Evolutionary conservation across 176 grass and related monocot genomes (phyloP).

Genomic region (Oryza glaberrima): DNA sequence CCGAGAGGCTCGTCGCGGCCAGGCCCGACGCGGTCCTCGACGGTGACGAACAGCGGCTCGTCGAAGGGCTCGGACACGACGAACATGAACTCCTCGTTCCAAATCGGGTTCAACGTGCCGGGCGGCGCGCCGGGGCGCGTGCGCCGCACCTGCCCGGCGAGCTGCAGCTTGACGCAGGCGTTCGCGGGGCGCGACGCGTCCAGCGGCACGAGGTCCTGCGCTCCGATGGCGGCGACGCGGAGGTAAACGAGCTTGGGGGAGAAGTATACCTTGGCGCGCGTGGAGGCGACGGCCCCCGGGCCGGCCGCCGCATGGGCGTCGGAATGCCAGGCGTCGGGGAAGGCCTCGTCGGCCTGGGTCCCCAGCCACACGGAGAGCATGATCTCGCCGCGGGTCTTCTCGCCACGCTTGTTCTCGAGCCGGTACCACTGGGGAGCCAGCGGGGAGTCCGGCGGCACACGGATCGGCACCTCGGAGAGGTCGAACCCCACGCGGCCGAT

Average conservation of each 20-base stretch:
- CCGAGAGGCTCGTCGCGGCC: constrained; percentile 78
- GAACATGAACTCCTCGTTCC: constrained; percentile 97
- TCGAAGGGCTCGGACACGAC: constrained; percentile 87
- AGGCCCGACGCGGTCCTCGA: constrained; percentile 77
- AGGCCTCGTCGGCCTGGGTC: constrained; percentile 95
- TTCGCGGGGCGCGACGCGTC: constrained; percentile 68
- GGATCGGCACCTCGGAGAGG: constrained; percentile 71
- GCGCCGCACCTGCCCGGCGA: constrained; percentile 71
- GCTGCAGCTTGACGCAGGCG: constrained; percentile 63
- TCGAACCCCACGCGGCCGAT: constrained; percentile 80
- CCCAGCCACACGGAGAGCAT: constrained; percentile 98
- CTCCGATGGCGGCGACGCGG: constrained; percentile 59
- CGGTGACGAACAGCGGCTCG: constrained; percentile 71
- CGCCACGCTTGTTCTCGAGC: constrained; percentile 61
- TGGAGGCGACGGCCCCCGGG: constrained; percentile 53
- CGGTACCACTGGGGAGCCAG: constrained; percentile 95
- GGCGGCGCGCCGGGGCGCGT: constrained; percentile 57
- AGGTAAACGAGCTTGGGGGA: constrained; percentile 92
- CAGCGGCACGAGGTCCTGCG: constrained; percentile 77
- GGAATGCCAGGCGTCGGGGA: constrained; percentile 89
- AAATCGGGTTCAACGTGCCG: constrained; percentile 64
- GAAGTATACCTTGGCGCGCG: constrained; percentile 92
- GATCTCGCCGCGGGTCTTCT: constrained; percentile 78
- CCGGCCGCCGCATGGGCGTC: constrained; percentile 57
- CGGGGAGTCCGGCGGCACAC: constrained; percentile 89